phyloP scores from a whole-genome alignment of 139 green algal genomes.

The Tetradesmus obliquus region DNA sequence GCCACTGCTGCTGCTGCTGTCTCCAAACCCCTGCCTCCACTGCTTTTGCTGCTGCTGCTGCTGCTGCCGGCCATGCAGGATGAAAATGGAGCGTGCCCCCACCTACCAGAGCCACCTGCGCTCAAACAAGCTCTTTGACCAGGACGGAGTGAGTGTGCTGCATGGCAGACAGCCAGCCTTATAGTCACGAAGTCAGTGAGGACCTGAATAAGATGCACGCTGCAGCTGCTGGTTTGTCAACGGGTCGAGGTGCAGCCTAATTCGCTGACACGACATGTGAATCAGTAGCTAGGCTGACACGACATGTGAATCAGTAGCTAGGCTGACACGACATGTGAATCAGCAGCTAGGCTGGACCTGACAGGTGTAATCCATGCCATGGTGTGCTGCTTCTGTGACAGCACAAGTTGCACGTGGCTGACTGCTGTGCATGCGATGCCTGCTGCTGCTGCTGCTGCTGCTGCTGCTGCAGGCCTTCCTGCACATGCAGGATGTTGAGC shows the following conservation, averaged over 20 bases:
- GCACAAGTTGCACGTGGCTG: not conserved
- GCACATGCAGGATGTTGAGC: not conserved
- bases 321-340: not conserved
- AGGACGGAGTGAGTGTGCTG: constrained; percentile 25
- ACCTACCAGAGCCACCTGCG: constrained; percentile 24
- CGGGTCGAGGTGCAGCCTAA: too few relatives aligned
- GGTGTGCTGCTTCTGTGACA: too few relatives aligned
- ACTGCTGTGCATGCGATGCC: not conserved
- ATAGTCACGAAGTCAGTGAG: not conserved
- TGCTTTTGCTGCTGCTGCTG: not conserved
- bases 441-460: constrained; percentile 15
- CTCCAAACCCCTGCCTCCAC: not conserved
- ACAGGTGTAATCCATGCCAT: too few relatives aligned
- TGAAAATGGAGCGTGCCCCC: not conserved
- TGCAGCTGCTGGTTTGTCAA: not conserved
- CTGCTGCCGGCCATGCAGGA: not conserved
- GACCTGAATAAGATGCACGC: not conserved
- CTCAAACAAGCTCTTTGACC: constrained; percentile 38
- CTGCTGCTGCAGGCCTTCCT: constrained; percentile 22
- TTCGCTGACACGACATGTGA: not conserved
- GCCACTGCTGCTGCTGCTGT: not conserved
- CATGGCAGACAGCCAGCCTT: not conserved
- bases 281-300: not conserved
- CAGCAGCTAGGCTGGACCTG: not conserved
- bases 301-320: not conserved